Base-by-base conservation (phyloP, 768 basidiomycete genomes). In the Macrolepiota dolichaula region DNA sequence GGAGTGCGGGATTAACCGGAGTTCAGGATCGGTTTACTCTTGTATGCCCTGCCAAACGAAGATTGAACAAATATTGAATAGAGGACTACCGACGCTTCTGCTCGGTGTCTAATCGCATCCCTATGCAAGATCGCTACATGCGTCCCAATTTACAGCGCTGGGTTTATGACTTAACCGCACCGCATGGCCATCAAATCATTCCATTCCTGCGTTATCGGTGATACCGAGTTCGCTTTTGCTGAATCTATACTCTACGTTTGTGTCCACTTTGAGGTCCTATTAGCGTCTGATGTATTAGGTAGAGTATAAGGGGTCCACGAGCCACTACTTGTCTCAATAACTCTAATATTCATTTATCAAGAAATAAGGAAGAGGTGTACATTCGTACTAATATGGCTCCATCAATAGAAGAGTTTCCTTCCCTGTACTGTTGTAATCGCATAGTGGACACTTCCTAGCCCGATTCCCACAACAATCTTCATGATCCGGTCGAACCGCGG, bases 31-130 rank as follows among this genome's bases (percentile, higher is more conserved):
- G 52, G 60, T 5, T 12, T 61, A n/a, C 15, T 61, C 17, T 54
- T 53, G 44, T 61, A 12, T 2, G 60, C 55, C 42, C 6, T 47
- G n/a, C n/a, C n/a, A n/a, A n/a, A n/a, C n/a, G n/a, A n/a, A n/a
- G n/a, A n/a, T 22, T 47, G 3, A n/a, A 22, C 24, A 19, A 24
- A 7, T 9, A 19, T 2, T 42, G 10, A 3, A 4, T 13, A 42
- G 24, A 4, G 6, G 11, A 22, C 4, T 47, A 6, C 7, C 29
- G 29, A 11, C 22, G 13, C 13, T 19, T 47, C 19, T 47, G 24
- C n/a, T n/a, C n/a, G 46, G 24, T 47, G 24, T 25, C 46, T 22
- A 5, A 10, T 22, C 9, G 11, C 19, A 22, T 46, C 22, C 19
- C n/a, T 19, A 22, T 46, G 44, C 24, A 47, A 19, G 46, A 22